Base-by-base conservation (phyloP, 441 rosid genomes). In the Caryocar brasiliense region DNA sequence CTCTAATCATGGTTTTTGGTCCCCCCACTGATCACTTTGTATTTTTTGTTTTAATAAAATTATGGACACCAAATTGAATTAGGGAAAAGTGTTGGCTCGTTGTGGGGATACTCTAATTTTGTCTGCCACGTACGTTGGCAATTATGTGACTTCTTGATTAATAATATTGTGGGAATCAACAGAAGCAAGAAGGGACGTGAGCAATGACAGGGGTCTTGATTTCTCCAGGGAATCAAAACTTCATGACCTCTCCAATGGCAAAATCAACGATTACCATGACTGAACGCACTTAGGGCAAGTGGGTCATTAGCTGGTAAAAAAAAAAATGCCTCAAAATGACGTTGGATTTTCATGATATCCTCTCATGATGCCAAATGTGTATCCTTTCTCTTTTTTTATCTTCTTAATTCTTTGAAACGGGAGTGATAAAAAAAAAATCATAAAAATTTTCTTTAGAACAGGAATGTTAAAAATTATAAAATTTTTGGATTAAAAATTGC, bases 121-220 rank as follows among this genome's bases (percentile, higher is more conserved):
- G 94, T 79, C 89, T 58, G 94, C 89, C 94, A 85, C 62, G 63
- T 28, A 29, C 0, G 13, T 14, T 30, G 44, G 60, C 60, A 55
- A 65, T 47, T 32, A 55, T 19, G 10, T 40, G 54, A 44, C 50
- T 64, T 29, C 51, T 56, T 62, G 57, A 56, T 67, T 61, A 28
- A 49, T 50, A 51, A 55, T 51, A n/a, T 66, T 75, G 78, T 73
- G 69, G 84, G 78, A 77, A 79, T 79, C 79, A 73, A 66, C 41
- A 12, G 58, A 54, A 62, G 72, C 84, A 77, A 56, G 83, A 81
- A 65, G 61, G 50, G 83, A 83, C 73, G 38, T 28, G 22, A 54
- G 73, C 82, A 73, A 71, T 62, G 54, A 51, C 45, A 55, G 55
- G 49, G 60, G 59, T 48, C 53, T 53, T 64, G 54, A 62, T 65